These are phyloP conservation scores for Yamadazyma sp. DNA, from an alignment of 805 yeast genomes.

Conservation along the genomic window DNA sequence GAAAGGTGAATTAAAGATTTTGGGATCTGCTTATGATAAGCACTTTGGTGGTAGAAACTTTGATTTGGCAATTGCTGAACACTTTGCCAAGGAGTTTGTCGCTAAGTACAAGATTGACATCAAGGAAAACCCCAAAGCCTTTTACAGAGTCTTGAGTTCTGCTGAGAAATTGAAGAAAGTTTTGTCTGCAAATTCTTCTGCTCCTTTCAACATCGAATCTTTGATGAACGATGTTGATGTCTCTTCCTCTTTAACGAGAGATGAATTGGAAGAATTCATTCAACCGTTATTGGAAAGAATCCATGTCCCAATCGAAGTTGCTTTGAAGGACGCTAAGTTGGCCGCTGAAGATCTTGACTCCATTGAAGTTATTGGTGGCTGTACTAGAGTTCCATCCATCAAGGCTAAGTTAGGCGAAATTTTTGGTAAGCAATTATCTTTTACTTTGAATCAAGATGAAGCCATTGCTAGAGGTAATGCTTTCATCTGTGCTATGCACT, in stretches of 20 bases:
- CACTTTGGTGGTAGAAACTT: conserved; percentile 98
- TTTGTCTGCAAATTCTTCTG: conserved; percentile 90
- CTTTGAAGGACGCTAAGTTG: conserved; percentile 78
- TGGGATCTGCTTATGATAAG: conserved; percentile 91
- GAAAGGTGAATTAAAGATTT: conserved; percentile 92
- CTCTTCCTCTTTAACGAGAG: conserved; percentile 83
- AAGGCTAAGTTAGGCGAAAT: conserved; percentile 78
- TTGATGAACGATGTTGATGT: conserved; percentile 97
- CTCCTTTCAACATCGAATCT: conserved; percentile 94
- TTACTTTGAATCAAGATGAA: conserved; percentile 98
- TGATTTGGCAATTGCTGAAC: conserved; percentile 90
- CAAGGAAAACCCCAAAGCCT: conserved; percentile 89
- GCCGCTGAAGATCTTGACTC: conserved; percentile 75
- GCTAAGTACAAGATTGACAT: conserved; percentile 92
- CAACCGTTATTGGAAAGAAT: conserved; percentile 78
- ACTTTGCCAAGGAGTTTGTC: conserved; percentile 91
- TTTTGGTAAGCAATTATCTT: conserved; percentile 83
- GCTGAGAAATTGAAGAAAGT: conserved; percentile 95
- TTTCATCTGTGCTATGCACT: conserved; percentile 97
- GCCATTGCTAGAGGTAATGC: conserved; percentile 99
- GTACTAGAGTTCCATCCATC: conserved; percentile 94
- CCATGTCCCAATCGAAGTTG: conserved; percentile 73
- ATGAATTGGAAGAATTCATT: conserved; percentile 87
- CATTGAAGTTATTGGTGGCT: conserved; percentile 96
- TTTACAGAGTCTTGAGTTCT: conserved; percentile 86